Percentiles rank a stretch among this genome's conserved stretches.
These are phyloP conservation scores for Actinomucor elegans DNA, from an alignment of 371 early-diverging fungal species.

Conservation along the genomic window DNA sequence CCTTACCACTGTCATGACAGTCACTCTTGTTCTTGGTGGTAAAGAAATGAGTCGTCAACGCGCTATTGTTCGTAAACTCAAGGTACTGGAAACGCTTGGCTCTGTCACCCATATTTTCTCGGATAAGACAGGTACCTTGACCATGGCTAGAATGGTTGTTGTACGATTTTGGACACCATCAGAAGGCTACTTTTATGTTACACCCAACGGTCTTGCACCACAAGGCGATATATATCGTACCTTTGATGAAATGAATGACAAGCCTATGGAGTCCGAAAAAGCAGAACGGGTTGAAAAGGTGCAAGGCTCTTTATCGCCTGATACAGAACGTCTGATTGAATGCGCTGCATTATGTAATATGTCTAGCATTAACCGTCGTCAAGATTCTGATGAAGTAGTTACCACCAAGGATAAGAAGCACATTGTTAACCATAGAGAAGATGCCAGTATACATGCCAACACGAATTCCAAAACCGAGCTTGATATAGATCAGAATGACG, in stretches of 20 bases:
- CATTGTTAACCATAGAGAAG: not conserved
- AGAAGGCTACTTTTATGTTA: conserved; percentile 61
- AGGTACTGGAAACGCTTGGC: conserved; percentile 90
- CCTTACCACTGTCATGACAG: conserved; percentile 41
- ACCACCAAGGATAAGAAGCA: conserved; percentile 1
- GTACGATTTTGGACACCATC: conserved; percentile 69
- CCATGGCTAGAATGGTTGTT: conserved; percentile 74
- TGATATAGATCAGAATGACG: not conserved
- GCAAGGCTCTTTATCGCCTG: conserved; percentile 3
- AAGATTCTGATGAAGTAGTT: not conserved
- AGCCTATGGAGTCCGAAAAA: not conserved
- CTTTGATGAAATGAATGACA: conserved; percentile 1
- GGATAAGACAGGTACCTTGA: conserved; percentile 72
- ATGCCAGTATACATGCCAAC: not conserved
- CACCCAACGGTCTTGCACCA: conserved; percentile 65
- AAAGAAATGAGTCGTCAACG: conserved; percentile 37
- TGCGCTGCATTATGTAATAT: conserved; percentile 61
- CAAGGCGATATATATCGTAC: conserved; percentile 57
- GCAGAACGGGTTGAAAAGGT: conserved; percentile 16
- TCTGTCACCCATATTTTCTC: conserved; percentile 90
- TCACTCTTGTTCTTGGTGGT: conserved; percentile 40
- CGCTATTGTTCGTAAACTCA: conserved; percentile 78
- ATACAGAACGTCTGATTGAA: conserved; percentile 29
- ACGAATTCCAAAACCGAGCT: not conserved
- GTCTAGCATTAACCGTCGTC: conserved; percentile 46